Percentiles rank a stretch among this genome's conserved stretches.
Evolutionary conservation across 768 basidiomycete species (phyloP).

Genomic region (Tylopilus felleus): DNA sequence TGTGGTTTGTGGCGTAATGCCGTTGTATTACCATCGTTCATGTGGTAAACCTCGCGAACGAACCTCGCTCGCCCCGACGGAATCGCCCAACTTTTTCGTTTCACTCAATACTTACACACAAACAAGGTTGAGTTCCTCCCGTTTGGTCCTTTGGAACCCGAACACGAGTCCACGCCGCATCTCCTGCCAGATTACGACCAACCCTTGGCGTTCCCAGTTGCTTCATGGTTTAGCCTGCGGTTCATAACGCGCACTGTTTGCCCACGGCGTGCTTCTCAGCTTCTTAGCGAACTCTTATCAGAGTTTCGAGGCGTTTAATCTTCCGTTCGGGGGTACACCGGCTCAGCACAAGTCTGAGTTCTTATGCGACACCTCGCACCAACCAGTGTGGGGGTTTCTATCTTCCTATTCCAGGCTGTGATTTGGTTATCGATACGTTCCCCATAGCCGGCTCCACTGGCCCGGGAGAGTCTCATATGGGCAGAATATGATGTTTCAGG

Average conservation of each 20-base stretch:
- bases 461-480: too few relatives aligned
- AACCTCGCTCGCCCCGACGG: background rate
- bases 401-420: background rate
- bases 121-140: slow-evolving; percentile 16
- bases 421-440: background rate
- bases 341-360: background rate
- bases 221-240: background rate
- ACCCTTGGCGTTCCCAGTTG: background rate
- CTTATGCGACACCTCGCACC: slow-evolving; percentile 2
- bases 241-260: background rate
- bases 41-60: background rate
- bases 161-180: background rate
- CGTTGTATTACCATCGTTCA: background rate
- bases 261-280: slow-evolving; percentile 18
- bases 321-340: slow-evolving; percentile 2
- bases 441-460: too few relatives aligned
- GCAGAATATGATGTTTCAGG: background rate
- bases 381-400: background rate
- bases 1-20: background rate
- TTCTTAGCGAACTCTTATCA: slow-evolving; percentile 5
- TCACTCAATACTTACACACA: background rate
- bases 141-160: background rate
- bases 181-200: slow-evolving; percentile 4
- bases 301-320: slow-evolving; percentile 14
- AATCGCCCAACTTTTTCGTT: background rate